Percentiles rank a stretch among this genome's conserved stretches.
phyloP scores from a whole-genome alignment of 2,329 filamentous ascomycete species.

The Scorias spongiosa region DNA sequence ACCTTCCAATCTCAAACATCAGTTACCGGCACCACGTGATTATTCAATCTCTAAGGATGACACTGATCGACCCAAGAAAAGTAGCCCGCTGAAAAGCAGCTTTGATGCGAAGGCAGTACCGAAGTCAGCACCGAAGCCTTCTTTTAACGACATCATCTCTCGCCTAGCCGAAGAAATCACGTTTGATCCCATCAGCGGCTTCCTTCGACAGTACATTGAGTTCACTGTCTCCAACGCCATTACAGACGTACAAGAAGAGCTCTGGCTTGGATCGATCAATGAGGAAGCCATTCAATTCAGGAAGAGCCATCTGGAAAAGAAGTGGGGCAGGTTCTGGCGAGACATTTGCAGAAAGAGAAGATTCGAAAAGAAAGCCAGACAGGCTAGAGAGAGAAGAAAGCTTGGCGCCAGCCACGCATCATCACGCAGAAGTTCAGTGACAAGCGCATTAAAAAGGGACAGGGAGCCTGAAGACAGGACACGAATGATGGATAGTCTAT shows the following conservation, averaged over 20 bases:
- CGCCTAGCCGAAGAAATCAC: conserved; percentile 24
- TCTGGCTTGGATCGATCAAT: conserved; percentile 17
- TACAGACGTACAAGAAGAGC: conserved; percentile 17
- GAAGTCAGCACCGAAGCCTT: background rate
- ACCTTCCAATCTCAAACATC: background rate
- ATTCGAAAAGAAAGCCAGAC: conserved; percentile 20
- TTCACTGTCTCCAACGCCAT: conserved; percentile 22
- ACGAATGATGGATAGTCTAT: conserved; percentile 10
- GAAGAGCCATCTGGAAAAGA: conserved; percentile 16
- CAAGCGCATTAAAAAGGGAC: background rate
- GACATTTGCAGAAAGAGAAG: conserved; percentile 20
- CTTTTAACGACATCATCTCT: conserved; percentile 16
- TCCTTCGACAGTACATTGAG: conserved; percentile 31
- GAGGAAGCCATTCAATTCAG: conserved; percentile 19
- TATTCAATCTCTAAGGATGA: background rate
- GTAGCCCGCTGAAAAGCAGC: background rate
- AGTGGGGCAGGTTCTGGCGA: conserved; percentile 25
- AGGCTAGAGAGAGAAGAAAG: conserved; percentile 18
- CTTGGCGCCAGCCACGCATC: background rate
- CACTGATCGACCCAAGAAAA: background rate
- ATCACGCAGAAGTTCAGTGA: background rate
- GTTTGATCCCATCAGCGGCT: conserved; percentile 23
- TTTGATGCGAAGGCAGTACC: background rate
- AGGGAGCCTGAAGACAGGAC: conserved; percentile 3
- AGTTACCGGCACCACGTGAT: background rate